phyloP scores from a whole-genome alignment of 139 green algal species.

The Picochlorum costavermella region DNA sequence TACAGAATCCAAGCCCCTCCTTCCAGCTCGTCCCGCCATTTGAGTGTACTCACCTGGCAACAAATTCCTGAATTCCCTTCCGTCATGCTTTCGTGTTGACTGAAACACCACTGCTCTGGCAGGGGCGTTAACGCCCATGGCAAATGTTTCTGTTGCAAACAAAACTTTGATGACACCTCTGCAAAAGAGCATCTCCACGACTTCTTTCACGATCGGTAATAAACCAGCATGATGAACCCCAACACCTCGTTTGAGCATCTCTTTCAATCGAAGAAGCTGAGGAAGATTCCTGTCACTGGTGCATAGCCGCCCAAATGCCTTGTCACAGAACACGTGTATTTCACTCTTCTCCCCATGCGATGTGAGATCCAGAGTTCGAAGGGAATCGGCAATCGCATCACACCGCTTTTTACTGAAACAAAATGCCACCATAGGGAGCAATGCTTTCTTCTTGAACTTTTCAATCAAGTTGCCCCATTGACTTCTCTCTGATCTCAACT shows the following conservation, averaged over 20 bases:
- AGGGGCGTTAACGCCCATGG: slow-evolving; percentile 96
- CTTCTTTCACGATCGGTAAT: slow-evolving; percentile 96
- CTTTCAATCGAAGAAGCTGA: slow-evolving; percentile 74
- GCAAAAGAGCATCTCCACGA: slow-evolving; percentile 99
- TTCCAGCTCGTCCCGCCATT: slow-evolving; percentile 84
- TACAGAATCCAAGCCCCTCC: slow-evolving; percentile 76
- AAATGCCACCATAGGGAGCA: slow-evolving; percentile 81
- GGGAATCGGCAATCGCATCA: slow-evolving; percentile 35
- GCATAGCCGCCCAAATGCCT: slow-evolving; percentile 51
- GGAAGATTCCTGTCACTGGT: slow-evolving; percentile 69
- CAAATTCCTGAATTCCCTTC: slow-evolving; percentile 68
- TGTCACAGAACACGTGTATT: slow-evolving; percentile 45
- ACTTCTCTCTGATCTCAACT: slow-evolving; percentile 38
- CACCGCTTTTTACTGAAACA: slow-evolving; percentile 83
- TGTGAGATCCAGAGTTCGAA: slow-evolving; percentile 62
- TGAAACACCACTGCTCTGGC: slow-evolving; percentile 90
- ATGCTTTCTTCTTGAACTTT: slow-evolving; percentile 52
- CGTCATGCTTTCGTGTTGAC: slow-evolving; percentile 81
- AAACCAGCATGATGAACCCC: slow-evolving; percentile 93
- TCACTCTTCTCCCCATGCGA: slow-evolving; percentile 63
- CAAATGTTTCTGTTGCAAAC: slow-evolving; percentile 96
- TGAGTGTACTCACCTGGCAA: slow-evolving; percentile 92
- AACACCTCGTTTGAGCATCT: slow-evolving; percentile 80
- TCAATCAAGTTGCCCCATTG: slow-evolving; percentile 61
- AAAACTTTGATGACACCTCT: slow-evolving; percentile 82